Base-by-base conservation (phyloP, 2,329 filamentous ascomycete genomes). In the Aureobasidium sp. region DNA sequence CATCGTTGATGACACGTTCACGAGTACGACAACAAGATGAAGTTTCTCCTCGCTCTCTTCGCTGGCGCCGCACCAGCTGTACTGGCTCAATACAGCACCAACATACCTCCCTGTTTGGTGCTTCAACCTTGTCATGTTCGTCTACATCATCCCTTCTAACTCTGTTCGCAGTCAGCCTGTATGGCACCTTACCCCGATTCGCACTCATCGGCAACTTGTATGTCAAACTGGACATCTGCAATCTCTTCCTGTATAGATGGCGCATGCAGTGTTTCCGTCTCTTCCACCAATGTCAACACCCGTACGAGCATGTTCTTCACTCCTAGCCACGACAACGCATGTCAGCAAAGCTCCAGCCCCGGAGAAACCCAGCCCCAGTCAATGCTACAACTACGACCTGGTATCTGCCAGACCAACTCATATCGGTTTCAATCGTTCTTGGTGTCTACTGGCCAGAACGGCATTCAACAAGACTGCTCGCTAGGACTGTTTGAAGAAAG, bases 301-400 rank as follows among this genome's bases (percentile, higher is more conserved):
- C 47, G 47, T n/a, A 60, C 47, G 17, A 60, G 37, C 47, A 37
- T 60, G n/a, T 53, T 51, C 29, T 60, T 60, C 38, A 43, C 47
- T 0, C 49, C 58, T 11, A 53, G 46, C 8, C 15, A 19, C n/a
- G 27, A 38, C 13, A 19, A 13, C 21, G 21, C 21, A 4, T 60
- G 58, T 47, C 35, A 46, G 11, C 49, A 60, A 21, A 37, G 19
- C 17, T 13, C 31, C 11, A 38, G 17, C 19, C 10, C 13, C 23
- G 58, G 19, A 23, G 29, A 7, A 10, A 19, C 35, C 25, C 49
- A 23, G 11, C 10, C 38, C 17, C 37, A 19, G 4, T 11, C n/a
- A 4, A 45, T 17, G 19, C 47, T 60, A 21, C 47, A 53, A n/a
- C 37, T 60, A 7, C 25, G 19, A 38, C 45, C 47, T 17, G 58